A percentile compares a stretch with the other conserved stretches of the same genome.
Conservation (phyloP, 2,329 filamentous ascomycete species). For the Nothophaeocryptopus gaeumannii region DNA sequence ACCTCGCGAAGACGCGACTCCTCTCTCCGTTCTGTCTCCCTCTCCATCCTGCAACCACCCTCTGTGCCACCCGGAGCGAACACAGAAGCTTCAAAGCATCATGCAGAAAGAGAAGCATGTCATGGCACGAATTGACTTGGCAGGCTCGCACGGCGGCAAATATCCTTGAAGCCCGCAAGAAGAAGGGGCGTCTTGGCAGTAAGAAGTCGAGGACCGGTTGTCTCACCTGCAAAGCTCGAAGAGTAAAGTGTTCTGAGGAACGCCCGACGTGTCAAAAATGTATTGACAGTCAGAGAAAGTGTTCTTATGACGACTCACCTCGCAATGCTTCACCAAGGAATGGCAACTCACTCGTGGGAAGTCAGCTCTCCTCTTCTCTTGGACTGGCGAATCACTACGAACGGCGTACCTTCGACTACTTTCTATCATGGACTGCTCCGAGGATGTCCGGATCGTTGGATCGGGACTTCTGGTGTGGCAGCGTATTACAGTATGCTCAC, state of each 20-base stretch:
- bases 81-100: no score
- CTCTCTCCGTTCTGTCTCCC: no score
- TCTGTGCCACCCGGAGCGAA: no score
- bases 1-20: no score
- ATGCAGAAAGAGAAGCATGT: no score
- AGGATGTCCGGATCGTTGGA: slow-evolving; percentile 21
- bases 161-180: slow-evolving; percentile 19
- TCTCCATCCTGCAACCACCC: no score
- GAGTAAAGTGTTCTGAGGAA: slow-evolving; percentile 56
- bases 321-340: slow-evolving; percentile 40
- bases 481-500: slow-evolving; percentile 27
- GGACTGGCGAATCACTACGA: slow-evolving; percentile 9
- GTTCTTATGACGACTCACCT: slow-evolving; percentile 36
- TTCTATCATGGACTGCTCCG: slow-evolving; percentile 21
- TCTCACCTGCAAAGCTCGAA: slow-evolving; percentile 39
- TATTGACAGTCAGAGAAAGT: slow-evolving; percentile 52
- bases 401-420: slow-evolving; percentile 23
- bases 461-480: slow-evolving; percentile 28
- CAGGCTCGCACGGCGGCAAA: slow-evolving; percentile 13
- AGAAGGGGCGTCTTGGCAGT: slow-evolving; percentile 20
- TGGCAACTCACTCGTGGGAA: neutral
- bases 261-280: slow-evolving; percentile 53
- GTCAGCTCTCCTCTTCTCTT: slow-evolving; percentile 7
- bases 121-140: slow-evolving; percentile 9
- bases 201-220: slow-evolving; percentile 22